Evolutionary conservation across 495 filamentous ascomycete species (phyloP), one percentile per base, ranked within the genome.

Genomic region (Letharia columbiana): DNA sequence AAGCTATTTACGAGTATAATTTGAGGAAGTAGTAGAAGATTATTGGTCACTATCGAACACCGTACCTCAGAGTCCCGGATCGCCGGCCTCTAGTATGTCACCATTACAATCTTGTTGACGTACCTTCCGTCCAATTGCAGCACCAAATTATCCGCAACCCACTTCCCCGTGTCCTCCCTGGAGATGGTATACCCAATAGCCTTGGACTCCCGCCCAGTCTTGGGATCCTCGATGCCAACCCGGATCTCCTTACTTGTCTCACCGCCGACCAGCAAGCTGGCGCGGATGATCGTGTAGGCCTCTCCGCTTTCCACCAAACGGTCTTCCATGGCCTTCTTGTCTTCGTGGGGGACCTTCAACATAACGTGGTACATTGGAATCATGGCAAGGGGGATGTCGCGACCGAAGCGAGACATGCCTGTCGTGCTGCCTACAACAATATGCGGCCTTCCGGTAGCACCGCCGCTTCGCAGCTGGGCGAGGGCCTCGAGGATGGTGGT

Each of bases 141-240:
- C 60, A 61, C 60, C 15, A 61, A 33, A 33, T 61, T 45, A 33
- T 61, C 40, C 40, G 60, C 60, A 61, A 61, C 9, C 63, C 63
- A 65, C 28, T 44, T 60, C 35, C 63, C 63, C 49, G 52, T 56
- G 10, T 65, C 63, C 40, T 65, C 63, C 23, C 63, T 39, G 8
- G 50, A 58, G 18, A 65, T 65, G 1, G 63, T 65, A 18, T 65
- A 65, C 4, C 63, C 63, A 42, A 65, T 47, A 60, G 63, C 63
- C 15, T 28, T 18, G 13, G 40, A 45, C 60, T 61, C 60, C 60
- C 60, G 11, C 23, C 60, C 60, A 28, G 23, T 45, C 60, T 61
- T 61, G 0, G 60, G 60, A 44, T 61, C 60, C 40, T 61, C 60
- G 40, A 61, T 20, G 23, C 60, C 60, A 45, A 61, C 60, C 39